These are phyloP conservation scores for Echeveria elegans DNA, from an alignment of 164 flowering plant genomes.

Conservation along the genomic window DNA sequence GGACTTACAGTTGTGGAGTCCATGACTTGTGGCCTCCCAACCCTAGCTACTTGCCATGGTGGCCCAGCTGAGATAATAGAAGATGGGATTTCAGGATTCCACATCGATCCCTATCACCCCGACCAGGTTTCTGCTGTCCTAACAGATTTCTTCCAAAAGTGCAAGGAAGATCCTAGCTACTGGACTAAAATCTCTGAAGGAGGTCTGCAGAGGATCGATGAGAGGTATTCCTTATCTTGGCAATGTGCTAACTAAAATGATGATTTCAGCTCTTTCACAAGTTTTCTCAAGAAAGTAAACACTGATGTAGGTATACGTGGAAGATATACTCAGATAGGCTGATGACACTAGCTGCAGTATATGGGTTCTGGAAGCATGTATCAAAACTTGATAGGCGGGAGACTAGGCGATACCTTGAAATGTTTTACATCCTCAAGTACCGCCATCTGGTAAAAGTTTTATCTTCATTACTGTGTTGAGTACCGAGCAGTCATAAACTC, in stretches of 20 bases:
- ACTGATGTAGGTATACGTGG: slow-evolving; percentile 77
- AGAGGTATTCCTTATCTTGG: slow-evolving; percentile 38
- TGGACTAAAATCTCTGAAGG: slow-evolving; percentile 66
- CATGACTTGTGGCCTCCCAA: slow-evolving; percentile 97
- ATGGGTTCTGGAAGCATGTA: slow-evolving; percentile 94
- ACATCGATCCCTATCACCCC: slow-evolving; percentile 92
- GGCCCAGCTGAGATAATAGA: slow-evolving; percentile 97
- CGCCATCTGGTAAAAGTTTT: slow-evolving; percentile 51
- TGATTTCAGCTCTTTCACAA: neutral
- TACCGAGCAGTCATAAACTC: neutral
- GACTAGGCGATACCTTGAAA: slow-evolving; percentile 88
- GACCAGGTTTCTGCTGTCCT: slow-evolving; percentile 51
- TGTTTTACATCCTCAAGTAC: slow-evolving; percentile 91
- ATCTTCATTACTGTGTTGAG: neutral
- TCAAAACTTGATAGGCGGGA: slow-evolving; percentile 96
- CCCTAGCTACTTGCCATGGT: slow-evolving; percentile 95
- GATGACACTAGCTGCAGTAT: slow-evolving; percentile 92
- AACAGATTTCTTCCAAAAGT: slow-evolving; percentile 50
- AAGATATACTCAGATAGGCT: slow-evolving; percentile 87
- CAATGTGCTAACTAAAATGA: neutral
- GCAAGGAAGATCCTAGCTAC: slow-evolving; percentile 53
- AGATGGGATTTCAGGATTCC: slow-evolving; percentile 84
- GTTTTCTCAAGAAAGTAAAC: neutral
- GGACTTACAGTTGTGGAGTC: slow-evolving; percentile 98
- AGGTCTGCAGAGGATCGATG: slow-evolving; percentile 58